phyloP scores from a whole-genome alignment of 208 protist genomes.

The Leishmania gerbilli region DNA sequence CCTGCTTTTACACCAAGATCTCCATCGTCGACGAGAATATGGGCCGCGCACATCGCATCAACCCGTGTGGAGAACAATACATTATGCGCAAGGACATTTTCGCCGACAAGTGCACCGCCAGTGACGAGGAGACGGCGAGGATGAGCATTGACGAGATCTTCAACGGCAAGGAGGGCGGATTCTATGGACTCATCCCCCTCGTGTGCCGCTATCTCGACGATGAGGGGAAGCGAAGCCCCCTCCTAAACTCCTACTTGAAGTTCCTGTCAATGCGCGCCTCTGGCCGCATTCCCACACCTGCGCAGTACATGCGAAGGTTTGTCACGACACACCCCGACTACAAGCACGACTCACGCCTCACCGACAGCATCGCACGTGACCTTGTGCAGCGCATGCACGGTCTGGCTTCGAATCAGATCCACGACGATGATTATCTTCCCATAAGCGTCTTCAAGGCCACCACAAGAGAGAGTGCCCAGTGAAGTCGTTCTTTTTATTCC shows the following conservation, averaged over 20 bases:
- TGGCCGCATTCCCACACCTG: constrained; percentile 93
- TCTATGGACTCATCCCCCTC: constrained; percentile 94
- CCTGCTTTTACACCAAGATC: constrained; percentile 97
- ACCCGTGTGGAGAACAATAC: constrained; percentile 92
- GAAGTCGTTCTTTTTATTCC: not conserved
- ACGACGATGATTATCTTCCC: constrained; percentile 63
- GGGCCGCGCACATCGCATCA: constrained; percentile 90
- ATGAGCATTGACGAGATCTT: constrained; percentile 96
- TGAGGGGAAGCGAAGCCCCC: constrained; percentile 54
- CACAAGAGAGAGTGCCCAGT: constrained; percentile 34
- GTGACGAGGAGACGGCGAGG: constrained; percentile 63
- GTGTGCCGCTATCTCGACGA: constrained; percentile 88
- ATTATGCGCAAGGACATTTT: constrained; percentile 95
- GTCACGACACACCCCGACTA: constrained; percentile 95
- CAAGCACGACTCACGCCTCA: constrained; percentile 95
- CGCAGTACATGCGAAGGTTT: constrained; percentile 94
- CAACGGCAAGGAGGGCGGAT: constrained; percentile 90
- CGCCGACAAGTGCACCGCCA: constrained; percentile 31
- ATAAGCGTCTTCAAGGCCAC: constrained; percentile 38
- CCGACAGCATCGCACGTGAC: constrained; percentile 90
- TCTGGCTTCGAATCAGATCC: constrained; percentile 44
- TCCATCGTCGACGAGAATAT: constrained; percentile 98
- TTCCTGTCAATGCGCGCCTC: constrained; percentile 93
- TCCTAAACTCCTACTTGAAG: constrained; percentile 89
- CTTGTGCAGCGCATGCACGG: constrained; percentile 69